phyloP scores from a whole-genome alignment of 306 rosid species.

The Rosa chinensis region DNA sequence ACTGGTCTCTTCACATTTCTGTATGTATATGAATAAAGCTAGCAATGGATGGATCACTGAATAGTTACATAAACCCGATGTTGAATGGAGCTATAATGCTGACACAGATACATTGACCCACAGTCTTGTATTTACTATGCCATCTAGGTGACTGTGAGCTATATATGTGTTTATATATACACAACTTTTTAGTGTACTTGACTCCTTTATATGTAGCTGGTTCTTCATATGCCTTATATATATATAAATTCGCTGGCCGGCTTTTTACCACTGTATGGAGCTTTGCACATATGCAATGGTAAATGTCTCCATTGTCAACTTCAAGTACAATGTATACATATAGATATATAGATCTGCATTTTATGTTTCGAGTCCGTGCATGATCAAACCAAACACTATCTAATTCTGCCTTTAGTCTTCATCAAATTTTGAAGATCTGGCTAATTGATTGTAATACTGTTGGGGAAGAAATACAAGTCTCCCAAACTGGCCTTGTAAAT shows the following conservation, averaged over 20 bases:
- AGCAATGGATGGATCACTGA: slow-evolving; percentile 1
- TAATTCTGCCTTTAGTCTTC: not conserved
- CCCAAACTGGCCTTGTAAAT: not conserved
- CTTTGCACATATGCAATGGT: not conserved
- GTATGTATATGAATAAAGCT: not conserved
- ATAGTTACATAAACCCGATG: not conserved
- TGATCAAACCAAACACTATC: not conserved
- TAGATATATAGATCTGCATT: not conserved
- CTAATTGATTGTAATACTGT: not conserved
- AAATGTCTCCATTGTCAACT: not conserved
- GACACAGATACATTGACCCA: slow-evolving; percentile 6
- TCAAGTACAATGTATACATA: not conserved
- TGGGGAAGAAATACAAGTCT: not conserved
- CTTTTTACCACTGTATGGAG: not conserved
- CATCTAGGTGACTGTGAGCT: not conserved
- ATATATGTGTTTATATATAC: not conserved
- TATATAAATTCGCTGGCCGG: not conserved
- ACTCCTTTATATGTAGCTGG: not conserved
- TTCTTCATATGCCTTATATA: not conserved
- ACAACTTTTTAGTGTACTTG: not conserved
- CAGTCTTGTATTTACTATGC: slow-evolving; percentile 3
- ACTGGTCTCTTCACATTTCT: not conserved
- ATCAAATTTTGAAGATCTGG: not conserved
- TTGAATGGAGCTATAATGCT: not conserved
- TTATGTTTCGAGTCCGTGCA: not conserved